Conservation (phyloP, 768 basidiomycete species). For the Boletus edulis region DNA sequence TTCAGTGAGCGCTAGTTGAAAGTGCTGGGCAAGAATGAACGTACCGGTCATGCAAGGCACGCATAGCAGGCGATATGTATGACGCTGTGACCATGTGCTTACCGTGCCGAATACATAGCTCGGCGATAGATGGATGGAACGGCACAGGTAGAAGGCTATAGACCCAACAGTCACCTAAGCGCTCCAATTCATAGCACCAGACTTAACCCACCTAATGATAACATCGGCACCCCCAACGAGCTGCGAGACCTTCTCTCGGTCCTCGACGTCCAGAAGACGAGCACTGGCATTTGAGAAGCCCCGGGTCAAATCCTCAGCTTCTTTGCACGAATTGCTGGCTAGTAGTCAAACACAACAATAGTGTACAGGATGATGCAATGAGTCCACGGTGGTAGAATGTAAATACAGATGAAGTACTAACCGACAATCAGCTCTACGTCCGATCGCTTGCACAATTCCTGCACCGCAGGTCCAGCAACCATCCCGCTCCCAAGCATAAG, state of each 20-base stretch:
- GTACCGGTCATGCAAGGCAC: conserved; percentile 56
- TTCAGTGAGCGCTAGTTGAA: background rate
- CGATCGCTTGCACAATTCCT: conserved; percentile 58
- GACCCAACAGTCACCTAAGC: background rate
- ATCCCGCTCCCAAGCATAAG: conserved; percentile 92
- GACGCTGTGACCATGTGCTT: conserved; percentile 91
- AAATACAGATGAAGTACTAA: conserved; percentile 37
- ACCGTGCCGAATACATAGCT: conserved; percentile 61
- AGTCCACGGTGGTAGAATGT: conserved; percentile 13
- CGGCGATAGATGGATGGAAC: conserved; percentile 70
- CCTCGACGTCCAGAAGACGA: conserved; percentile 57
- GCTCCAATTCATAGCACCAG: background rate
- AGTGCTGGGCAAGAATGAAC: conserved; percentile 15
- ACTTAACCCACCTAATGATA: conserved; percentile 69
- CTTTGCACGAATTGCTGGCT: conserved; percentile 73
- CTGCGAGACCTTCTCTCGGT: conserved; percentile 41
- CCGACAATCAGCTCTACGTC: conserved; percentile 78
- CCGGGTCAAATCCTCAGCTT: conserved; percentile 47
- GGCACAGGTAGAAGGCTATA: conserved; percentile 74
- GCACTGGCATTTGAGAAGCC: conserved; percentile 52
- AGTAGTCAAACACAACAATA: conserved; percentile 4
- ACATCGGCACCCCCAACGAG: conserved; percentile 71
- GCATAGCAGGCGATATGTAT: conserved; percentile 82
- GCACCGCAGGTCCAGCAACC: conserved; percentile 88
- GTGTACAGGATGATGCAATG: conserved; percentile 11